phyloP scores from a whole-genome alignment of 1,284 basidiomycete genomes.

The Fomitopsis betulina region DNA sequence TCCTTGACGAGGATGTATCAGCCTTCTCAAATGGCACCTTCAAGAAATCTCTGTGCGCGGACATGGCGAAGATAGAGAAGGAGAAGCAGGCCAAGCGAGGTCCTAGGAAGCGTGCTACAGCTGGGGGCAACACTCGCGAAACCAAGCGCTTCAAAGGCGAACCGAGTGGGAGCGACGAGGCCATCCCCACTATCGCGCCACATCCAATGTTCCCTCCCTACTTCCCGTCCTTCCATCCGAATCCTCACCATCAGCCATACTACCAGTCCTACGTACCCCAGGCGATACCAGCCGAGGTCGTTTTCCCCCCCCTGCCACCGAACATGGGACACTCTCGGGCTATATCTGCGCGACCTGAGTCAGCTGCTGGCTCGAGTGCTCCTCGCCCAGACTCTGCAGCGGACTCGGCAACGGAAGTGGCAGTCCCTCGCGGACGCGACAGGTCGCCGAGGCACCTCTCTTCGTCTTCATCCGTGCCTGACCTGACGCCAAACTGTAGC shows the following conservation, averaged over 20 bases:
- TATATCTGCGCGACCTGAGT: not conserved
- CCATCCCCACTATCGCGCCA: slow-evolving; percentile 9
- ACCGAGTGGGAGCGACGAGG: slow-evolving; percentile 11
- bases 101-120: slow-evolving; percentile 17
- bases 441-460: slow-evolving; percentile 15
- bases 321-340: slow-evolving; percentile 31
- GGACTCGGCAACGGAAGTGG: not conserved
- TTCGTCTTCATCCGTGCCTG: slow-evolving; percentile 42
- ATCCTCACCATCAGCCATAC: slow-evolving; percentile 65
- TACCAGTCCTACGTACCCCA: slow-evolving; percentile 49
- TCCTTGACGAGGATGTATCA: slow-evolving; percentile 66
- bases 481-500: slow-evolving; percentile 55
- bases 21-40: slow-evolving; percentile 71
- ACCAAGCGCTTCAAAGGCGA: slow-evolving; percentile 46
- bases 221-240: slow-evolving; percentile 51
- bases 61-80: slow-evolving; percentile 42
- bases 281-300: slow-evolving; percentile 50
- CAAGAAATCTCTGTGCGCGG: slow-evolving; percentile 63
- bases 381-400: not conserved
- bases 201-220: slow-evolving; percentile 41
- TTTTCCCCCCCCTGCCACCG: slow-evolving; percentile 66
- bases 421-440: not conserved
- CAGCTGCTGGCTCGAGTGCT: not conserved
- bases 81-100: slow-evolving; percentile 22
- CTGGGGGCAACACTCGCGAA: slow-evolving; percentile 30